A percentile compares a stretch with the other conserved stretches of the same genome.
These are phyloP conservation scores for Globisporangium ultimum DNA, from an alignment of 352 stramenopile species.

Conservation along the genomic window DNA sequence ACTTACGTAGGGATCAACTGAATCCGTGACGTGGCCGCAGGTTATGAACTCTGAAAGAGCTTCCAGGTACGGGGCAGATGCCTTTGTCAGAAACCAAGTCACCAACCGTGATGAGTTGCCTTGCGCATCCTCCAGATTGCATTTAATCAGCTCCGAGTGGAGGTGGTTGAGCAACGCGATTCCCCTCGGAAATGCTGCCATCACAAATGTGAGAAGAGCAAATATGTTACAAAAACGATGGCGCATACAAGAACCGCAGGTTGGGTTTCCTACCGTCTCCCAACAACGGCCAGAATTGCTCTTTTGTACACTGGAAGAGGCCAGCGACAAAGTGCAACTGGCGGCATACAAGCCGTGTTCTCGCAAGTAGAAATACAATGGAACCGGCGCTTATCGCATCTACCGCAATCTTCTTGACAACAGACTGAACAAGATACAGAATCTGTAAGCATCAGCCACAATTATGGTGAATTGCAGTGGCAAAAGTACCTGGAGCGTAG, in stretches of 20 bases:
- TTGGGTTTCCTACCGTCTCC: constrained; percentile 16
- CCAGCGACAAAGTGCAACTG: constrained; percentile 25
- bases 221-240: background rate
- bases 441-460: background rate
- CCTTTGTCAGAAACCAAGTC: constrained; percentile 56
- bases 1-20: constrained; percentile 55
- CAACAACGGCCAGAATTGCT: constrained; percentile 39
- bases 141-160: constrained; percentile 27
- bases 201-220: background rate
- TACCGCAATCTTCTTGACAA: constrained; percentile 2
- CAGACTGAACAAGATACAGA: constrained; percentile 1
- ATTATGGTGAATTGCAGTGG: background rate
- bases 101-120: constrained; percentile 28
- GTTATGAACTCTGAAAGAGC: constrained; percentile 49
- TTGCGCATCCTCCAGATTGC: constrained; percentile 32
- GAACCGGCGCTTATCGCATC: constrained; percentile 12
- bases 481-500: constrained; percentile 38
- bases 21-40: constrained; percentile 34
- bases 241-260: background rate
- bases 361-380: constrained; percentile 27
- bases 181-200: constrained; percentile 45
- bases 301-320: constrained; percentile 27
- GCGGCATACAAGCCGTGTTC: constrained; percentile 30
- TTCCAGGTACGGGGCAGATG: constrained; percentile 46
- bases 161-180: constrained; percentile 49